Conservation (phyloP, 108 stramenopile genomes). For the Skeletonema marinoi region DNA sequence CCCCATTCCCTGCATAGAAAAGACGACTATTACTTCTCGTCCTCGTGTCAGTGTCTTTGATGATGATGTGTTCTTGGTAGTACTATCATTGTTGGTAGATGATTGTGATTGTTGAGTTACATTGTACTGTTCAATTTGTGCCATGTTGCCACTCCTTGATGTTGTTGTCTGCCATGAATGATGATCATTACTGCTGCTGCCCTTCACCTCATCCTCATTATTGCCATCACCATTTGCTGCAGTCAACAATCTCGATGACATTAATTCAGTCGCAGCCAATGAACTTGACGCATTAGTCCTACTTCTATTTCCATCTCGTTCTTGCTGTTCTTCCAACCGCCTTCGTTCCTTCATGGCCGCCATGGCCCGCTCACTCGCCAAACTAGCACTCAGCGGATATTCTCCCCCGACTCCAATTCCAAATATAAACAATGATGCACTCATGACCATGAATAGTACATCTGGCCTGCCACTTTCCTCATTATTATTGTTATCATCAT, state of each 20-base stretch:
- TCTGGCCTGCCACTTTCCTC: background rate
- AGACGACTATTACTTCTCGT: slow-evolving; percentile 64
- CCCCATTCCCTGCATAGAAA: slow-evolving; percentile 78
- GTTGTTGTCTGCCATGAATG: slow-evolving; percentile 11
- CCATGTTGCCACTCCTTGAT: background rate
- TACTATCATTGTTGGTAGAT: background rate
- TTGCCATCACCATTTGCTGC: background rate
- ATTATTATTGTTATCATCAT: background rate
- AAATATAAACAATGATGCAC: slow-evolving; percentile 54
- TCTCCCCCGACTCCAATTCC: slow-evolving; percentile 83
- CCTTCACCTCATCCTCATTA: background rate
- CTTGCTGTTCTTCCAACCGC: background rate
- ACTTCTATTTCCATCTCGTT: background rate
- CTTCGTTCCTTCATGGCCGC: slow-evolving; percentile 12
- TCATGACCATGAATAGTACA: slow-evolving; percentile 47
- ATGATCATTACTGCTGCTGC: background rate
- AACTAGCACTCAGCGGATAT: slow-evolving; percentile 64
- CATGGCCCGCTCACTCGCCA: slow-evolving; percentile 68
- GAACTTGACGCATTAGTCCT: background rate
- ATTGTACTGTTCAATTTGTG: background rate
- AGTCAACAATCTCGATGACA: background rate
- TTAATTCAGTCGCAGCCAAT: background rate
- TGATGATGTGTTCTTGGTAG: background rate
- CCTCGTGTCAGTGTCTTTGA: slow-evolving; percentile 35
- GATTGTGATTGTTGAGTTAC: background rate